phyloP scores from a whole-genome alignment of 2,329 filamentous ascomycete species.

The Pseudogymnoascus sp. region DNA sequence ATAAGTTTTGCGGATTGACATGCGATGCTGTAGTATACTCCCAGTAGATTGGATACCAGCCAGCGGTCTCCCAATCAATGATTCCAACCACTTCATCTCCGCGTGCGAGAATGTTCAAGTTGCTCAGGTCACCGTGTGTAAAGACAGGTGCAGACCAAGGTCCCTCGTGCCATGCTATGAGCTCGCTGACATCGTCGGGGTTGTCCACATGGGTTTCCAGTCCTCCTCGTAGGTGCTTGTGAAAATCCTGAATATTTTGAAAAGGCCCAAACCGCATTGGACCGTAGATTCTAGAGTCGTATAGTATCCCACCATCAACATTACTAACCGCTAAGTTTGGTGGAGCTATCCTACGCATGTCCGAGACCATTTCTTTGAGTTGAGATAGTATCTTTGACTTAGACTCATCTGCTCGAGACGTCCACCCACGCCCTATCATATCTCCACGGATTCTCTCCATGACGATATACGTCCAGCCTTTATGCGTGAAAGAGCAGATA shows the following conservation, averaged over 20 bases:
- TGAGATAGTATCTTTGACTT: conserved; percentile 31
- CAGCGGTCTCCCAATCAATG: conserved; percentile 40
- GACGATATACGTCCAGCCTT: conserved; percentile 30
- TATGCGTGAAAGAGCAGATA: conserved; percentile 29
- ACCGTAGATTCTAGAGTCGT: background rate
- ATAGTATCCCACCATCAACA: background rate
- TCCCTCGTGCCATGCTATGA: conserved; percentile 16
- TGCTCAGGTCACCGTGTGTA: conserved; percentile 13
- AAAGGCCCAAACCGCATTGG: conserved; percentile 27
- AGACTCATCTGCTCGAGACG: conserved; percentile 25
- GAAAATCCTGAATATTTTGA: conserved; percentile 26
- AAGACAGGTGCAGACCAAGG: conserved; percentile 13
- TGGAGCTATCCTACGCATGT: background rate
- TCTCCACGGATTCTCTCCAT: conserved; percentile 35
- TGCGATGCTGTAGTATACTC: conserved; percentile 29
- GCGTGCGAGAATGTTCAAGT: conserved; percentile 10
- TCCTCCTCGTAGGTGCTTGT: conserved; percentile 25
- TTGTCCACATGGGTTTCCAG: conserved; percentile 11
- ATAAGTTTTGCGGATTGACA: conserved; percentile 34
- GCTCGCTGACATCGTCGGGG: conserved; percentile 10
- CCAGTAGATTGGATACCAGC: conserved; percentile 37
- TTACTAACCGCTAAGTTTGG: background rate
- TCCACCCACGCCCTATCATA: conserved; percentile 28
- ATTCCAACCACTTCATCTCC: conserved; percentile 31
- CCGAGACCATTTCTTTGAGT: conserved; percentile 22